A percentile compares a stretch with the other conserved stretches of the same genome.
These are phyloP conservation scores for Cutaneotrichosporon dermatis DNA, from an alignment of 1,284 basidiomycete genomes.

Conservation along the genomic window DNA sequence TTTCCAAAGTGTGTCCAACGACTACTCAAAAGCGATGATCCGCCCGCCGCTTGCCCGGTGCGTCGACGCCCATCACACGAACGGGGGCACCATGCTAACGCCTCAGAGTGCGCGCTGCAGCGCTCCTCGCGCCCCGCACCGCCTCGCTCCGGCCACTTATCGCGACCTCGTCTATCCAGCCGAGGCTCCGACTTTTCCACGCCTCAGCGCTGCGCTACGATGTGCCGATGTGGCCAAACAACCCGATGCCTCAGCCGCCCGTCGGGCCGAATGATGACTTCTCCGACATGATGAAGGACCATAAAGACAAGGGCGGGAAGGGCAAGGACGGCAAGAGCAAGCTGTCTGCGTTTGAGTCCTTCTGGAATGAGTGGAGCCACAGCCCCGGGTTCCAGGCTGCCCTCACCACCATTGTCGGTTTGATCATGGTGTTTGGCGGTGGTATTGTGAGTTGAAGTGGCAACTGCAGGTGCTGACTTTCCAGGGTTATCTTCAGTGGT, in stretches of 20 bases:
- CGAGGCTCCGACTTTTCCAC: conserved; percentile 1
- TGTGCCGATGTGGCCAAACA: conserved; percentile 36
- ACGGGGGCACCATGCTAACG: too few species aligned
- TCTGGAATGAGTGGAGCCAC: conserved; percentile 35
- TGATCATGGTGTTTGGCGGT: conserved; percentile 40
- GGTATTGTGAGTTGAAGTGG: conserved; percentile 52
- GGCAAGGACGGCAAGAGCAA: neutral
- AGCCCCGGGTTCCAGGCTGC: conserved; percentile 46
- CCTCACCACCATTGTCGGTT: conserved; percentile 45
- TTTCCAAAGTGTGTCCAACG: too few species aligned
- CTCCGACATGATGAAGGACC: neutral
- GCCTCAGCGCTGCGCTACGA: conserved; percentile 8
- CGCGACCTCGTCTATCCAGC: too few species aligned
- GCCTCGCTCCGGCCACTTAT: too few species aligned
- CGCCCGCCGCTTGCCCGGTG: too few species aligned
- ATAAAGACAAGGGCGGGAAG: neutral
- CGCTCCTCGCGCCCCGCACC: too few species aligned
- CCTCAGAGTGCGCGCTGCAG: too few species aligned
- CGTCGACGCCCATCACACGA: too few species aligned
- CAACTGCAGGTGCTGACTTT: too few species aligned
- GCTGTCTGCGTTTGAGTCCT: conserved; percentile 11
- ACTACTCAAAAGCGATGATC: too few species aligned
- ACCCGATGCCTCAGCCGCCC: conserved; percentile 33
- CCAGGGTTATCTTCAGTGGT: conserved; percentile 62
- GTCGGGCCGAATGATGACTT: conserved; percentile 31